A percentile compares a stretch with the other conserved stretches of the same genome.
These are phyloP conservation scores for Otatea glauca DNA, from an alignment of 176 grass and related monocot species.

Conservation along the genomic window DNA sequence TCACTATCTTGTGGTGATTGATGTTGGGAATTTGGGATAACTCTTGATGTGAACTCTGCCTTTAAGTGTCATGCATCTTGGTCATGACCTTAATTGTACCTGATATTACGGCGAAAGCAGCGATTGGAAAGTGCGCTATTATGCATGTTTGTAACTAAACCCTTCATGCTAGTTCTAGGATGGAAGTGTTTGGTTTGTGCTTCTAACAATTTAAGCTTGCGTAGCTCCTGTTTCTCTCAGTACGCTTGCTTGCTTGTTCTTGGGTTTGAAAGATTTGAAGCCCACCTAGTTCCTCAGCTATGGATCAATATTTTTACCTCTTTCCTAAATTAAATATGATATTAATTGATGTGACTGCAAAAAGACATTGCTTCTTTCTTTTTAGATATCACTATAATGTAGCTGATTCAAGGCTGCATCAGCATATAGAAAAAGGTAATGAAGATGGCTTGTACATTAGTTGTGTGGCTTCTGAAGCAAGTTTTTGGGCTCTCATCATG, in stretches of 20 bases:
- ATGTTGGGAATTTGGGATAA: background rate
- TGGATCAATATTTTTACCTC: slow-evolving; percentile 1
- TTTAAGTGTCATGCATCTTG: background rate
- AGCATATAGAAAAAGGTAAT: slow-evolving; percentile 92
- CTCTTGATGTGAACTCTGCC: background rate
- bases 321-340: slow-evolving; percentile 11
- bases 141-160: background rate
- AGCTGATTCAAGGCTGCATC: slow-evolving; percentile 72
- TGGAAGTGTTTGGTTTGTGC: slow-evolving; percentile 16
- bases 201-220: slow-evolving; percentile 7
- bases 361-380: slow-evolving; percentile 21
- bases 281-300: background rate
- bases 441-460: slow-evolving; percentile 87
- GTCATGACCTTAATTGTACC: background rate
- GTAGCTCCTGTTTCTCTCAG: background rate
- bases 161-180: background rate
- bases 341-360: slow-evolving; percentile 28
- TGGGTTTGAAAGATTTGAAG: slow-evolving; percentile 33
- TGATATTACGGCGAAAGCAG: background rate
- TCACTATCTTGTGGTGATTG: background rate
- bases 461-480: slow-evolving; percentile 72
- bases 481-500: slow-evolving; percentile 92
- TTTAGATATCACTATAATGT: slow-evolving; percentile 95
- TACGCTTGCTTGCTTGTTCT: background rate
- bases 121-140: background rate